Evolutionary conservation across 2,329 filamentous ascomycete species (phyloP), one percentile per base, ranked within the genome.

Genomic region (Teratosphaeria destructans): DNA sequence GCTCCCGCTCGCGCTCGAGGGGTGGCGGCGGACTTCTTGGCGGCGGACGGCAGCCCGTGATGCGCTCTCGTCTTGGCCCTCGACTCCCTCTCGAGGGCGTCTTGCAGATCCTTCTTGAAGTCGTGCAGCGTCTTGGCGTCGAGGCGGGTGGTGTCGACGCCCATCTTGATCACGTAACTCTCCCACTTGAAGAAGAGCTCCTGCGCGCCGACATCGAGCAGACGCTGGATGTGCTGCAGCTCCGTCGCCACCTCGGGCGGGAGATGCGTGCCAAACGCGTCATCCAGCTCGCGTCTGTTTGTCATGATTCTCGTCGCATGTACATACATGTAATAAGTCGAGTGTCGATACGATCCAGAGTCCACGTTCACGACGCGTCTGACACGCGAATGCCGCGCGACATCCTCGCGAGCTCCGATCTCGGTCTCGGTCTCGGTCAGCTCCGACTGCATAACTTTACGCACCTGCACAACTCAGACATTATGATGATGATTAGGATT

Each of bases 111-210:
- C 70, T 90, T 88, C 74, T 96, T 96, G 72, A 99, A 88, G 59
- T 85, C 84, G 52, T 87, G 83, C 54, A 89, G 83, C 0, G 83
- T 87, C 43, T 87, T 83, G 52, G 95, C 79, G 55, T 87, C 84
- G 62, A 89, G 76, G 61, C 81, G 85, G 62, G 86, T 85, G 60
- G 90, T 88, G 59, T 95, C 90, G 55, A 84, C 78, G 27, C 92
- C 90, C 86, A 97, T 91, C 75, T 93, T 95, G 72, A 99, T 87
- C 74, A 89, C 92, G 79, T 96, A 97, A 0, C 91, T 93, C 74
- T 99, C 94, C 94, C 94, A 99, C 81, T 97, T 97, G 84, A 90
- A 96, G 75, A 90, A 96, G 29, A 97, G 80, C 72, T 97, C 94
- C 73, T 97, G 86, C 37, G 86, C 81, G 16, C 85, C 84, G 62